Percentiles rank a stretch among this genome's conserved stretches.
Evolutionary conservation across 768 basidiomycete species (phyloP).

Genomic region (Lactifluus piperatus): DNA sequence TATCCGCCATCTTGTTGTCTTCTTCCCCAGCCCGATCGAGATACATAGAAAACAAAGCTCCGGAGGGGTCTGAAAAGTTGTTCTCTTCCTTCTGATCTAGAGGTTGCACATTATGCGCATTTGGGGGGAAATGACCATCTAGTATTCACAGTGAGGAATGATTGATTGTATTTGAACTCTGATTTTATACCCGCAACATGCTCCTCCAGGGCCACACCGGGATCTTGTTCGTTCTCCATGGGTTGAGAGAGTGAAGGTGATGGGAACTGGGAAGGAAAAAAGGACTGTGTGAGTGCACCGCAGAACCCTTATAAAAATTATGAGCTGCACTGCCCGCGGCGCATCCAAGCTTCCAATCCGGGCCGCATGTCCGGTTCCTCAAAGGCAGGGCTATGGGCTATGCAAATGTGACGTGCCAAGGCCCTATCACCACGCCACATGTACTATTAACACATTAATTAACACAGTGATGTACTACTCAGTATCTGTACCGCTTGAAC

Average conservation of each 20-base stretch:
- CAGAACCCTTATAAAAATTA: not conserved
- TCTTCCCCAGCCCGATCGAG: slow-evolving; percentile 5
- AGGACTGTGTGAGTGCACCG: no score
- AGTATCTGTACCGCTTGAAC: not conserved
- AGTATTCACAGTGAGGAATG: not conserved
- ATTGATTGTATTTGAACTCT: not conserved
- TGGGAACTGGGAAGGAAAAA: not conserved
- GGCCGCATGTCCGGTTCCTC: not conserved
- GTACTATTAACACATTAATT: not conserved
- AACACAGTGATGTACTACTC: not conserved
- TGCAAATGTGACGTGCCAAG: not conserved
- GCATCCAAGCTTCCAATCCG: not conserved
- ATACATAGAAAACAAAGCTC: slow-evolving; percentile 12
- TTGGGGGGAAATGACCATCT: not conserved
- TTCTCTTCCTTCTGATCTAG: not conserved
- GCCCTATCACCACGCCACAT: not conserved
- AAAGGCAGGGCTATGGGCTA: not conserved
- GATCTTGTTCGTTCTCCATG: not conserved
- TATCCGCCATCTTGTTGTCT: slow-evolving; percentile 4
- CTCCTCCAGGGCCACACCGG: not conserved
- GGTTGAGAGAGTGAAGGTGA: not conserved
- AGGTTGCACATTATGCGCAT: not conserved
- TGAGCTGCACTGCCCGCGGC: not conserved
- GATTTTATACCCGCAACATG: not conserved
- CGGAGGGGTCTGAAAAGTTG: not conserved